Evolutionary conservation across 106 monocot species (phyloP), one percentile per base, ranked within the genome.

Genomic region (Alisma plantagoaquatica): DNA sequence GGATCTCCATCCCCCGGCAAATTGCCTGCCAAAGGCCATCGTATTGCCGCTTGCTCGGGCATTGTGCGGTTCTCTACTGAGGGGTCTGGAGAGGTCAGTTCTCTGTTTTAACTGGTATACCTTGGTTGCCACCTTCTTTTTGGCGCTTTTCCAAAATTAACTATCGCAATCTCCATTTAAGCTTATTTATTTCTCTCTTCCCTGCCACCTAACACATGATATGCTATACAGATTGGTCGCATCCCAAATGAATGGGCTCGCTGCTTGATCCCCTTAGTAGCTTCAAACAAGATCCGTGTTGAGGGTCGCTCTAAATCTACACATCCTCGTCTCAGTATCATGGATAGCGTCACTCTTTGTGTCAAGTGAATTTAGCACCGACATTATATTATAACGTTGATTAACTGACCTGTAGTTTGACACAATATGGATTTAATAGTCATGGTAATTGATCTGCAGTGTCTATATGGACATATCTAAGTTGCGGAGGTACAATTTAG

Each of bases 161-260:
- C 35, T 38, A 14, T 38, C 14, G 14, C 6, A 38, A 38, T 7
- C 6, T 38, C 35, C 9, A 38, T 14, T 38, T 38, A 14, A 14
- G 14, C 6, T 38, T 6, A 6, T 14, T 7, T 38, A 38, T 38
- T 38, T 38, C 9, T 38, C 9, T 38, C 14, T 38, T 14, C 14
- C 35, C 9, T 6, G 23, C 6, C 41, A 22, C 24, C 16, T 29
- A 17, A 4, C 32, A 23, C 50, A 2, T 0, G 31, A 3, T 9
- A 31, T 19, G 10, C 30, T 6, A 0, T 38, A 12, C 29, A 91
- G 84, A 70, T 84, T 41, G 94, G 88, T 43, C 80, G 88, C 3
- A 96, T 96, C 16, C 94, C 88, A 3, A 96, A 96, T 61, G 94
- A 94, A 48, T 94, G 94, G 94, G 88, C 94, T 38, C 75, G 94